These are phyloP conservation scores for Rubus idaeus DNA, from an alignment of 306 rosid genomes.

Conservation along the genomic window DNA sequence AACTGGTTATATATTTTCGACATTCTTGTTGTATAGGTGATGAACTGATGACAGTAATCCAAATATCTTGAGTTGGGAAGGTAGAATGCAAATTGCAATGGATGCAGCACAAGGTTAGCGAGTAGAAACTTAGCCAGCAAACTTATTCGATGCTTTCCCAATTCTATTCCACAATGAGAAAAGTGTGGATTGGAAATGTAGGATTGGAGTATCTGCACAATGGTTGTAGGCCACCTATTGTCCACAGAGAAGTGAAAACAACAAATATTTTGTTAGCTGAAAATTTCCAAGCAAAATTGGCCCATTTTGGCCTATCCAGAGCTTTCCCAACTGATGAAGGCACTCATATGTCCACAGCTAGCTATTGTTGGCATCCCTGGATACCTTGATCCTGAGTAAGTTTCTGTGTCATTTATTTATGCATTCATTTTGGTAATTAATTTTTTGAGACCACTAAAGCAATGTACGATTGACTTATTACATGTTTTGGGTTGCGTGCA, in stretches of 20 bases:
- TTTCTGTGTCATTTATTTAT: background rate
- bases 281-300: constrained; percentile 39
- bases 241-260: constrained; percentile 40
- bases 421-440: background rate
- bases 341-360: constrained; percentile 23
- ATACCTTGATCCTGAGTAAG: constrained; percentile 37
- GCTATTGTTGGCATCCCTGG: constrained; percentile 31
- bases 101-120: constrained; percentile 31
- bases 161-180: background rate
- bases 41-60: background rate
- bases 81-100: constrained; percentile 29
- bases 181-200: background rate
- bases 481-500: constrained; percentile 11
- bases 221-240: constrained; percentile 40
- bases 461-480: background rate
- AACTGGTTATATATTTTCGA: too few species aligned
- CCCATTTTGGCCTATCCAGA: constrained; percentile 41
- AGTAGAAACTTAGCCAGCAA: background rate
- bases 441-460: background rate
- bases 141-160: background rate
- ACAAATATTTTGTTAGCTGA: constrained; percentile 38
- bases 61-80: constrained; percentile 27
- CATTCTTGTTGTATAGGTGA: constrained; percentile 10
- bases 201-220: constrained; percentile 46
- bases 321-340: constrained; percentile 28